Evolutionary conservation across 805 yeast species (phyloP), one percentile per base, ranked within the genome.

Genomic region (Trichomonascus vanleenenianus): DNA sequence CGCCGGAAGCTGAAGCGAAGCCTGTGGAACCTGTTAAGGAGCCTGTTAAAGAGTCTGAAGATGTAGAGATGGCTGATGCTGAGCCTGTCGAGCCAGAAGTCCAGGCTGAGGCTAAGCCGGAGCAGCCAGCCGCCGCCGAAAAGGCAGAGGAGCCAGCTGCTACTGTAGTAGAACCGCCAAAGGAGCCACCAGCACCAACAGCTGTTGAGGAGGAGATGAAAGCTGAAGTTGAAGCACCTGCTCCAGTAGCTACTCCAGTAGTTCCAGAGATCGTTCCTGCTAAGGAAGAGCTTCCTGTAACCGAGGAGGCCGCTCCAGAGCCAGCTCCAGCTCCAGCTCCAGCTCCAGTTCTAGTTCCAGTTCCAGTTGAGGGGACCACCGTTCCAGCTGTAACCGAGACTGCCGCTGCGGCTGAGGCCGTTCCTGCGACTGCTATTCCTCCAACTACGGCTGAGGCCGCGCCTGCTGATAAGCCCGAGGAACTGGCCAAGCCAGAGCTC

Each of bases 401-500:
- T 8, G 33, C 31, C 14, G 40, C 11, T n/a, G 46, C 15, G 16
- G 36, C 34, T 2, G 44, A 44, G 25, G 19, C 33, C 12, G 36
- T 31, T 10, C 16, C 30, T n/a, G 45, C n/a, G 18, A 41, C 35
- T 8, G 51, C 50, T 8, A 30, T 9, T 30, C n/a, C n/a, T 8
- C 27, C 27, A 22, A 22, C 27, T 22, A 8, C 27, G 8, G 27
- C 27, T 22, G 27, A 22, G 27, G 7, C 27, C 7, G 8, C 27
- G 8, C 27, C 27, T 5, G 16, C 14, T 32, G 35, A 35, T 3
- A 32, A 44, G 6, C 27, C 12, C 14, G 30, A 36, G 33, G 35
- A 16, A 11, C 40, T 7, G 32, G 34, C 33, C 16, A 42, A 33
- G 18, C 52, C 62, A 25, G 52, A 50, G 30, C 66, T n/a, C n/a